These are phyloP conservation scores for Penicillium verhagenii DNA, from an alignment of 495 filamentous ascomycete genomes.

Conservation along the genomic window DNA sequence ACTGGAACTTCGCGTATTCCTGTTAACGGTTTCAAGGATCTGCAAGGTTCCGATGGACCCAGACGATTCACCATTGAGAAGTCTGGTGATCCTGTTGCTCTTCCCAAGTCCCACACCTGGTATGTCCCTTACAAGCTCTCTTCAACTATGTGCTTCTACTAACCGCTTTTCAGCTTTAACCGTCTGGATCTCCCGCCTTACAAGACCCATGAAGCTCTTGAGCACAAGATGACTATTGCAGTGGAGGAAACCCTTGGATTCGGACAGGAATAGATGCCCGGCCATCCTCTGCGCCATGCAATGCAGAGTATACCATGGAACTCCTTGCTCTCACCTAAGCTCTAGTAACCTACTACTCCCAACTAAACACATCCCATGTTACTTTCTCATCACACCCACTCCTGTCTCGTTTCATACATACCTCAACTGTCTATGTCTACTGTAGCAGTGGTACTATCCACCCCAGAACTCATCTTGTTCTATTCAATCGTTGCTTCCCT, in stretches of 20 bases:
- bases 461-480: constrained; percentile 3
- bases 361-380: not conserved
- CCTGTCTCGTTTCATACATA: constrained; percentile 6
- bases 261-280: constrained; percentile 77
- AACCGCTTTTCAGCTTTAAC: constrained; percentile 71
- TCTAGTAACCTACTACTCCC: constrained; percentile 5
- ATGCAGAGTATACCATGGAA: constrained; percentile 9
- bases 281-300: constrained; percentile 1
- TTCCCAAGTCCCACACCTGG: constrained; percentile 98
- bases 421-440: not conserved
- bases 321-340: not conserved
- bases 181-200: constrained; percentile 95
- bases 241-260: constrained; percentile 99
- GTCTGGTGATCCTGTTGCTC: constrained; percentile 79
- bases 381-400: not conserved
- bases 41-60: constrained; percentile 95
- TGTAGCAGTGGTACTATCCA: constrained; percentile 1
- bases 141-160: constrained; percentile 10
- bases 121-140: constrained; percentile 44
- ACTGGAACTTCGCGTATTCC: constrained; percentile 97
- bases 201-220: constrained; percentile 78
- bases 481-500: constrained; percentile 10
- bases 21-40: constrained; percentile 99
- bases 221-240: constrained; percentile 88
- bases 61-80: constrained; percentile 98